Base-by-base conservation (phyloP, 345 rosid species). In the Psidium friedrichsthalianum region DNA sequence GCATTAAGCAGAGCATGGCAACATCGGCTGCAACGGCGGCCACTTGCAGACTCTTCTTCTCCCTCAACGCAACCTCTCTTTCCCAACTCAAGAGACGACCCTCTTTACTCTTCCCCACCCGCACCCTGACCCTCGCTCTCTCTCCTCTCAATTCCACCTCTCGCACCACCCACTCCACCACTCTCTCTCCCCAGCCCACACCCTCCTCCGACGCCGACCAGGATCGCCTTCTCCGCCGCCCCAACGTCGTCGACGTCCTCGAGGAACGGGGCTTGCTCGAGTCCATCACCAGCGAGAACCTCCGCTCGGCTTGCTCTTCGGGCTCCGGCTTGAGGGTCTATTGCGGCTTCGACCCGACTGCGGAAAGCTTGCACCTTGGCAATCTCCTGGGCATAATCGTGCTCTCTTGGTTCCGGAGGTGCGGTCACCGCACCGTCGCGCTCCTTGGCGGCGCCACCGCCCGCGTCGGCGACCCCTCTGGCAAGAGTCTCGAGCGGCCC, bases 281-380 rank as follows among this genome's bases (percentile, higher is more conserved):
- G 89, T 95, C 98, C 57, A 10, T 94, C 61, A 95, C 98, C 84
- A 92, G 93, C 85, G 94, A 95, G 83, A 90, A 90, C 90, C 94
- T 97, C 86, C 93, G 97, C 91, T 90, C 92, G n/a, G 88, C 87
- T 86, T 92, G 93, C 86, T 89, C 95, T 61, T 89, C 83, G 6
- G 58, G 83, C 82, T 78, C 88, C 85, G 92, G 93, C 52, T 92
- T 95, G 74, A 92, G 87, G 54, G 98, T 91, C 61, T 97, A 97
- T 88, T 97, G 98, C 78, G 99, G 99, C 83, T 97, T 97, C 89
- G 98, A 97, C 90, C 99, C 99, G 5, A 97, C 98, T 2, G 98
- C 98, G 51, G 96, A 95, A 94, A 94, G 95, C 86, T 91, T 97
- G 74, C 99, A 97, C 91, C 90, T 95, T 87, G 99, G 98, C 74